These are phyloP conservation scores for Daldinia bambusicola DNA, from an alignment of 495 filamentous ascomycete species.

Conservation along the genomic window DNA sequence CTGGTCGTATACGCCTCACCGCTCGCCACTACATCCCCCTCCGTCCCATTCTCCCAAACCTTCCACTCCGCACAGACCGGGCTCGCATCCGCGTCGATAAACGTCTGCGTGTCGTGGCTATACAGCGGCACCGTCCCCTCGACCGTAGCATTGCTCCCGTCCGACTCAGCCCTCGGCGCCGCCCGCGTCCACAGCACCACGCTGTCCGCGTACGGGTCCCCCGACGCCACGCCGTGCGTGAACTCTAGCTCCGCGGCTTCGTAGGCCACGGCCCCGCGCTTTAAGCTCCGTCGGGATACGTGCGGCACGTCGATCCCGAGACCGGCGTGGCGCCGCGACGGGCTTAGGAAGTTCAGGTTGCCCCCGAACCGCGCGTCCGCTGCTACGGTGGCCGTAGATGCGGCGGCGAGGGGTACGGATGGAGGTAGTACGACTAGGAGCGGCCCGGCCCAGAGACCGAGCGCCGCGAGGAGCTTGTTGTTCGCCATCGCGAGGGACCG, in stretches of 20 bases:
- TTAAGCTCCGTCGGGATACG: conserved; percentile 52
- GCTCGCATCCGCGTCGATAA: conserved; percentile 60
- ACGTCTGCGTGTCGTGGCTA: conserved; percentile 64
- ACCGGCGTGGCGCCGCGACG: conserved; percentile 65
- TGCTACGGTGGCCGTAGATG: too few relatives aligned
- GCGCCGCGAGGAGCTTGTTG: too few relatives aligned
- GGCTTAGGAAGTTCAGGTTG: conserved; percentile 70
- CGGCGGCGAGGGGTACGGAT: too few relatives aligned
- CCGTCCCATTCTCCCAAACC: conserved; percentile 55
- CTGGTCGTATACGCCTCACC: conserved; percentile 68
- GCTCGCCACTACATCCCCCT: conserved; percentile 32
- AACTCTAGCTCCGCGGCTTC: conserved; percentile 64
- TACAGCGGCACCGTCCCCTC: conserved; percentile 64
- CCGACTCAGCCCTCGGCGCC: conserved; percentile 65
- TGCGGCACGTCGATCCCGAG: conserved; percentile 65
- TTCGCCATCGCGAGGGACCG: too few relatives aligned
- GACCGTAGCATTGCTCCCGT: conserved; percentile 65
- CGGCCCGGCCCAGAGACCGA: too few relatives aligned
- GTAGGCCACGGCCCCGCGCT: conserved; percentile 67
- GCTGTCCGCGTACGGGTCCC: conserved; percentile 71
- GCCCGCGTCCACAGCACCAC: conserved; percentile 76
- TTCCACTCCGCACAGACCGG: conserved; percentile 70
- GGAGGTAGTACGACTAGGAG: too few relatives aligned
- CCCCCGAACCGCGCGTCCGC: conserved; percentile 45
- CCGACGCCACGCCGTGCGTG: conserved; percentile 76